These are phyloP conservation scores for Acacia concinna DNA, from an alignment of 331 rosid genomes.

Conservation along the genomic window DNA sequence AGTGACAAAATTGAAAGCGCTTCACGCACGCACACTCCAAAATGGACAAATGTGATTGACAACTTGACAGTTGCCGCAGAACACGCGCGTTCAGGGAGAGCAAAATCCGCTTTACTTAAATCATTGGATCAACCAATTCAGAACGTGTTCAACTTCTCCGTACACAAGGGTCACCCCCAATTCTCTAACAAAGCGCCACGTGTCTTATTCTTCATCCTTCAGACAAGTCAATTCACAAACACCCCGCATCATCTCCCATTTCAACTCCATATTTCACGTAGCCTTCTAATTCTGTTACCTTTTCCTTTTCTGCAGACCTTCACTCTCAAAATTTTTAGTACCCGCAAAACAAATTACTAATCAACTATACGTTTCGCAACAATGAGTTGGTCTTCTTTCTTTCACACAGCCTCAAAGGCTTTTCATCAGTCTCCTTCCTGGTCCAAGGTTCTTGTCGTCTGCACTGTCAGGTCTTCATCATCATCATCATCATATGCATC, in stretches of 20 bases:
- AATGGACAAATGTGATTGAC: not conserved
- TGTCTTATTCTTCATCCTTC: constrained; percentile 19
- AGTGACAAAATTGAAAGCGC: not conserved
- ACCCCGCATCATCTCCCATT: constrained; percentile 3
- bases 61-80: not conserved
- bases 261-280: not conserved
- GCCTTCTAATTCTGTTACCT: constrained; percentile 12
- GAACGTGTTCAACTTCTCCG: constrained; percentile 34
- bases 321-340: not conserved
- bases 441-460: constrained; percentile 43
- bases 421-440: constrained; percentile 40
- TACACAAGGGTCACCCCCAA: constrained; percentile 18
- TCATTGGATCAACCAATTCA: constrained; percentile 20
- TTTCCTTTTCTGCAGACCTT: not conserved
- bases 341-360: not conserved
- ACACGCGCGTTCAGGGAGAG: not conserved
- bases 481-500: not conserved
- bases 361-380: constrained; percentile 17
- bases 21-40: not conserved
- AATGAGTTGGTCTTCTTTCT: constrained; percentile 48
- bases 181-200: constrained; percentile 8
- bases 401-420: constrained; percentile 38
- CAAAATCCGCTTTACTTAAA: not conserved
- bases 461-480: constrained; percentile 40
- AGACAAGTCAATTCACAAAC: constrained; percentile 12